A percentile compares a stretch with the other conserved stretches of the same genome.
phyloP scores from a whole-genome alignment of 257 asterid species.

The Rehmannia glutinosa region DNA sequence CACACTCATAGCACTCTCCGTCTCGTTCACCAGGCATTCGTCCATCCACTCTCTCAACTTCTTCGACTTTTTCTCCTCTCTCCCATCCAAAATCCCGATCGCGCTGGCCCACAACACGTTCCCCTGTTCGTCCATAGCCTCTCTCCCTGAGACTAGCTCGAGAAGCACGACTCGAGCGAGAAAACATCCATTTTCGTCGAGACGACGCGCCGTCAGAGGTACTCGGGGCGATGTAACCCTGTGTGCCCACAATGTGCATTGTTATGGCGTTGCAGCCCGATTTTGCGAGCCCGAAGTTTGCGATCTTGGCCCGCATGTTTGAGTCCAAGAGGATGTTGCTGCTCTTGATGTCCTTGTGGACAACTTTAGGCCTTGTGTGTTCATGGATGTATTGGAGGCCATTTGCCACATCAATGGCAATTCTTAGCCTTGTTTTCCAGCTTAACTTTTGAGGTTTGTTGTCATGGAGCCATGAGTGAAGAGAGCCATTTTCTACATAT shows the following conservation, averaged over 20 bases:
- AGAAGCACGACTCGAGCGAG: constrained; percentile 80
- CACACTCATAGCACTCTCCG: constrained; percentile 60
- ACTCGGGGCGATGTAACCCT: constrained; percentile 88
- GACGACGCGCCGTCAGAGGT: constrained; percentile 67
- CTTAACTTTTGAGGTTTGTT: constrained; percentile 36
- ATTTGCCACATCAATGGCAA: constrained; percentile 82
- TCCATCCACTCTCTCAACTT: constrained; percentile 74
- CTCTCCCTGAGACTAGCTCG: constrained; percentile 71
- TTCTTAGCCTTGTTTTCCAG: constrained; percentile 75
- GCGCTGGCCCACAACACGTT: constrained; percentile 51
- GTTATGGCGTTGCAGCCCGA: constrained; percentile 96
- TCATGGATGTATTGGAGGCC: constrained; percentile 96
- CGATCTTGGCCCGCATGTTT: constrained; percentile 86
- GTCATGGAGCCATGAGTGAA: constrained; percentile 72
- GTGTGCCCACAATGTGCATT: constrained; percentile 95
- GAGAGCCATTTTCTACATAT: constrained; percentile 79
- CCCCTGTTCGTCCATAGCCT: constrained; percentile 65
- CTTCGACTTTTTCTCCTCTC: constrained; percentile 39
- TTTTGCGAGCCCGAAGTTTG: constrained; percentile 87
- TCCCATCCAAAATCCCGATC: constrained; percentile 41
- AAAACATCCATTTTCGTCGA: constrained; percentile 88
- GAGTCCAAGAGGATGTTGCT: constrained; percentile 91
- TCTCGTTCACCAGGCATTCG: constrained; percentile 19
- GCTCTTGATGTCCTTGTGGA: constrained; percentile 88
- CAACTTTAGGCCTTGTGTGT: constrained; percentile 89